These are phyloP conservation scores for Apostasia ramifera DNA, from an alignment of 106 monocot species.

Conservation along the genomic window DNA sequence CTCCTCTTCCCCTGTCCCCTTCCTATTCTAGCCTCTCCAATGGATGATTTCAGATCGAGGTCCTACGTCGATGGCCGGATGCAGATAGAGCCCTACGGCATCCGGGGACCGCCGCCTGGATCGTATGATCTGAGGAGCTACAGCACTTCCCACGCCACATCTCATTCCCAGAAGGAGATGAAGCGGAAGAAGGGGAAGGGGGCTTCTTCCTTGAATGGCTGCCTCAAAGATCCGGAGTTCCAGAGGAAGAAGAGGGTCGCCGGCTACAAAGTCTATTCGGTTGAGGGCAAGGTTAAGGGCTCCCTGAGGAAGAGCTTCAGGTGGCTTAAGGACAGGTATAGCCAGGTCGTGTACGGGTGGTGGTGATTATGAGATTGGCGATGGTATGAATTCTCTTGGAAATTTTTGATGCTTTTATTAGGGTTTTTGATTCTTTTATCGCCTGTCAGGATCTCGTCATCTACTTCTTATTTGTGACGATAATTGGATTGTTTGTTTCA, in stretches of 20 bases:
- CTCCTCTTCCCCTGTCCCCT: not conserved
- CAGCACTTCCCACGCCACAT: conserved; percentile 5
- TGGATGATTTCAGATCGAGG: conserved; percentile 43
- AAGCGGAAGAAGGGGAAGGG: conserved; percentile 33
- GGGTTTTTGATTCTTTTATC: too few relatives aligned
- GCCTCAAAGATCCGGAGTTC: conserved; percentile 44
- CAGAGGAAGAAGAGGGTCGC: conserved; percentile 76
- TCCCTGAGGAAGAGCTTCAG: conserved; percentile 53
- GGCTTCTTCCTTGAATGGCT: conserved; percentile 14
- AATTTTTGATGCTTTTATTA: not conserved
- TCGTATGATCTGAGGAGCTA: conserved; percentile 6
- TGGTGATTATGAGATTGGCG: conserved; percentile 9
- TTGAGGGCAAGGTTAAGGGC: conserved; percentile 58
- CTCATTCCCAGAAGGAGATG: conserved; percentile 5
- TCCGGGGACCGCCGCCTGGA: not conserved
- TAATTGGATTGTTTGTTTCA: too few relatives aligned
- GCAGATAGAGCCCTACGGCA: conserved; percentile 1
- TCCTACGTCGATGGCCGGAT: conserved; percentile 30
- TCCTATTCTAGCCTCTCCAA: not conserved
- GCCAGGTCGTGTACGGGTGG: conserved; percentile 34
- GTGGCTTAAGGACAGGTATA: conserved; percentile 62
- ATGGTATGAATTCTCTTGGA: conserved; percentile 2
- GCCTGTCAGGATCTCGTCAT: too few relatives aligned
- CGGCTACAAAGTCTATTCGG: conserved; percentile 43
- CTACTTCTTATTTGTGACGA: too few relatives aligned